These are phyloP conservation scores for Backusella westeae DNA, from an alignment of 192 early-diverging fungal genomes.

Conservation along the genomic window DNA sequence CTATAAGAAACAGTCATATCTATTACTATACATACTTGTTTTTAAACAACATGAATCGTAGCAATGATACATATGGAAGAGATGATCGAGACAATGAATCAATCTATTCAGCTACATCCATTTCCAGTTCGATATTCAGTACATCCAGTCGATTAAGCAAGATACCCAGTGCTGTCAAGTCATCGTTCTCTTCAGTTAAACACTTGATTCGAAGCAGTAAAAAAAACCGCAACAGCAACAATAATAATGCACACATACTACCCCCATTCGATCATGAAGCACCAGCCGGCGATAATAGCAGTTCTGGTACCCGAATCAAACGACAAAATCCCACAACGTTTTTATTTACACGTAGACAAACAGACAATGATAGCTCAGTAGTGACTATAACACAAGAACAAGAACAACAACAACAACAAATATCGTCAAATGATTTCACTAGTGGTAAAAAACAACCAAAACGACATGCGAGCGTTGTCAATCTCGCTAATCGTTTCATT, in stretches of 20 bases:
- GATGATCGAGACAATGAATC: constrained; percentile 30
- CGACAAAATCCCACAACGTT: not conserved
- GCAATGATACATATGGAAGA: not conserved
- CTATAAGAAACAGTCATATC: no score
- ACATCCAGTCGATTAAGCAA: constrained; percentile 26
- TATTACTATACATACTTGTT: not conserved
- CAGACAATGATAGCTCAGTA: not conserved
- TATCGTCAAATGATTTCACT: not conserved
- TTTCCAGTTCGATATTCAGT: constrained; percentile 34
- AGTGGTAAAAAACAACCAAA: constrained; percentile 2
- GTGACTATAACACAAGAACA: not conserved
- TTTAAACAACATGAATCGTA: constrained; percentile 1
- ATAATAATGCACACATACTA: not conserved
- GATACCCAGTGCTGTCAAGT: constrained; percentile 29
- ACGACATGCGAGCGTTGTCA: not conserved
- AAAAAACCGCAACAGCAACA: not conserved
- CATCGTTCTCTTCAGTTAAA: constrained; percentile 30
- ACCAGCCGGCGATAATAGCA: not conserved
- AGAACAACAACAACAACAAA: not conserved
- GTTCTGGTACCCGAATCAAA: not conserved
- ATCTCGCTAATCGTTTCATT: constrained; percentile 3
- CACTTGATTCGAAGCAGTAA: constrained; percentile 14
- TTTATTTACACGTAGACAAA: constrained; percentile 11
- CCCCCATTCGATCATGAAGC: not conserved
- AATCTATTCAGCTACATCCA: constrained; percentile 27